Percentiles rank a stretch among this genome's conserved stretches.
Evolutionary conservation across 108 stramenopile species (phyloP).

Genomic region (Cyclotella baltica): DNA sequence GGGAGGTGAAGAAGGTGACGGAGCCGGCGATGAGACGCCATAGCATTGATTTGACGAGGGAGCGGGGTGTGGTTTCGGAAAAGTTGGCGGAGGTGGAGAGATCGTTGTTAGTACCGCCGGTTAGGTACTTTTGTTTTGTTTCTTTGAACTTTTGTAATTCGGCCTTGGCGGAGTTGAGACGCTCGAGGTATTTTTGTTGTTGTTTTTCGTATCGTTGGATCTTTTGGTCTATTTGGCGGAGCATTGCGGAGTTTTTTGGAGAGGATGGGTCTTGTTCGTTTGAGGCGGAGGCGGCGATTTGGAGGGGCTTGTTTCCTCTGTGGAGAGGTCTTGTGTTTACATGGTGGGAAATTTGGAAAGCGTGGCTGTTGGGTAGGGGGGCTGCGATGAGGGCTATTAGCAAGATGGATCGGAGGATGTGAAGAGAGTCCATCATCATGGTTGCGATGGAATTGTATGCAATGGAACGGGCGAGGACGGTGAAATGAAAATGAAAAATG

Average conservation of each 20-base stretch:
- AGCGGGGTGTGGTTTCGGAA: slow-evolving; percentile 79
- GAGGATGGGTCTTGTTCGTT: slow-evolving; percentile 36
- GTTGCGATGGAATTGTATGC: too few relatives aligned
- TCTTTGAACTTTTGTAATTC: slow-evolving; percentile 57
- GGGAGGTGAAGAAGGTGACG: slow-evolving; percentile 82
- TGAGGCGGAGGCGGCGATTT: too few relatives aligned
- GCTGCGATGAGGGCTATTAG: background rate
- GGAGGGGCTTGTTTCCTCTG: background rate
- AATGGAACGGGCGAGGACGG: too few relatives aligned
- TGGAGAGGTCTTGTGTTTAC: background rate
- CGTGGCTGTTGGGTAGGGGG: background rate
- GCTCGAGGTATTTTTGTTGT: slow-evolving; percentile 60
- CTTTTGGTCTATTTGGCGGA: slow-evolving; percentile 76
- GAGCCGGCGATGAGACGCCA: slow-evolving; percentile 91
- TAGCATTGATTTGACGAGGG: slow-evolving; percentile 82
- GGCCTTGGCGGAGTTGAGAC: slow-evolving; percentile 56
- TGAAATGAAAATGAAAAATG: too few relatives aligned
- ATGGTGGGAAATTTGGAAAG: background rate
- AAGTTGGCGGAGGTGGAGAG: slow-evolving; percentile 56
- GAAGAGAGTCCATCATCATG: background rate
- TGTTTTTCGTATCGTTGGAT: slow-evolving; percentile 63
- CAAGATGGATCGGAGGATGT: background rate
- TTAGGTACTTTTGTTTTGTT: slow-evolving; percentile 78
- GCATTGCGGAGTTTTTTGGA: slow-evolving; percentile 53
- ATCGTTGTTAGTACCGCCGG: slow-evolving; percentile 44